phyloP scores from a whole-genome alignment of 1,284 basidiomycete genomes.

The Vanrija sp. region DNA sequence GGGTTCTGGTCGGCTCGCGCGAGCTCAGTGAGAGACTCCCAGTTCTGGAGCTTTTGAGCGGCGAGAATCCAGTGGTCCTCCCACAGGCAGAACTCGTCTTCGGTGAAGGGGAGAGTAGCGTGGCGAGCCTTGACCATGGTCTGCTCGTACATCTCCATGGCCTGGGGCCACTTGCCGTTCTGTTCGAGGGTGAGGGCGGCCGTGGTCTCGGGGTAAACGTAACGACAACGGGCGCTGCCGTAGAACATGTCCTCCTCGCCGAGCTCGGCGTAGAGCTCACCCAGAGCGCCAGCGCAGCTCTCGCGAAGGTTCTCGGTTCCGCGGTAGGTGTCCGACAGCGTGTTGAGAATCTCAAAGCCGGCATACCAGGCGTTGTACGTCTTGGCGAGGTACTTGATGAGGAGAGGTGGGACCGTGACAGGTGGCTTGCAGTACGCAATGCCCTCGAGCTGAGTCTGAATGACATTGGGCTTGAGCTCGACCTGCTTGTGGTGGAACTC shows the following conservation, averaged over 20 bases:
- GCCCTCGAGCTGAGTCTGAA: conserved; percentile 85
- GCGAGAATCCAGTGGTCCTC: conserved; percentile 99
- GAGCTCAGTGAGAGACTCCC: conserved; percentile 93
- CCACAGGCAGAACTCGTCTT: conserved; percentile 96
- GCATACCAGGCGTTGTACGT: conserved; percentile 95
- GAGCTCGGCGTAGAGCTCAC: conserved; percentile 92
- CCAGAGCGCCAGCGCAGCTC: conserved; percentile 82
- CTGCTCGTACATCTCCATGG: conserved; percentile 80
- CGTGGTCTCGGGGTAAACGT: conserved; percentile 85
- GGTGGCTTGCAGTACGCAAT: conserved; percentile 79
- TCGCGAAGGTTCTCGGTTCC: conserved; percentile 85
- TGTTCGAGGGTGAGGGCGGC: conserved; percentile 91
- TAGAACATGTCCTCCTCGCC: conserved; percentile 98
- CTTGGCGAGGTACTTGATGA: conserved; percentile 94
- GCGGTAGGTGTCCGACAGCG: conserved; percentile 63
- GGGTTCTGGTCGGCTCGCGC: conserved; percentile 87
- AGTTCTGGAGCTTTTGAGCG: conserved; percentile 94
- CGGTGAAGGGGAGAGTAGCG: conserved; percentile 83
- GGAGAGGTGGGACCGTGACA: conserved; percentile 85
- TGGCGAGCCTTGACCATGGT: conserved; percentile 84
- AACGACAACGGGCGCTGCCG: conserved; percentile 88
- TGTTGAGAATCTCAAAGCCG: conserved; percentile 81
- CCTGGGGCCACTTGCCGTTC: conserved; percentile 95
- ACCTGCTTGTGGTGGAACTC: conserved; percentile 90
- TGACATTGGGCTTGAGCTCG: conserved; percentile 87